These are phyloP conservation scores for Hyaloscypha bicolor DNA, from an alignment of 495 filamentous ascomycete genomes.

Conservation along the genomic window DNA sequence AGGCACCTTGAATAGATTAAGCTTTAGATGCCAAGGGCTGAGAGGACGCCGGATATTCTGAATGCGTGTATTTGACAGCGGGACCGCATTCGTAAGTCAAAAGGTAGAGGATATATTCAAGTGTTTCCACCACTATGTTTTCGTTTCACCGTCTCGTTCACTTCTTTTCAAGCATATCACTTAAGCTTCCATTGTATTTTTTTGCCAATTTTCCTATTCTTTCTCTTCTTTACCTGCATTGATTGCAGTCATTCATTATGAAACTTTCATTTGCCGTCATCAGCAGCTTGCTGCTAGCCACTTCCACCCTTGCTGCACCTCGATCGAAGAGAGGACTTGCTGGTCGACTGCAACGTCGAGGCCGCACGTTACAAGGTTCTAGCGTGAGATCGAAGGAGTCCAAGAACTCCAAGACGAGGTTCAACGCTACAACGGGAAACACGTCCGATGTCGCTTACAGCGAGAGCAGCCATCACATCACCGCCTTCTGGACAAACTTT, in stretches of 20 bases:
- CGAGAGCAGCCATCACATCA: slow-evolving; percentile 51
- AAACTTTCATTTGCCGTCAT: not conserved
- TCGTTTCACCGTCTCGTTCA: not conserved
- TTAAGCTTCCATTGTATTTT: not conserved
- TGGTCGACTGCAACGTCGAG: slow-evolving; percentile 3
- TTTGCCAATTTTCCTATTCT: not conserved
- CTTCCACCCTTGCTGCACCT: slow-evolving; percentile 1
- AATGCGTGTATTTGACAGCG: not conserved
- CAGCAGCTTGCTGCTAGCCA: not conserved
- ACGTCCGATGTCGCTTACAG: slow-evolving; percentile 39
- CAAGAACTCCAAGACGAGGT: not conserved
- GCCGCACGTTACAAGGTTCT: not conserved
- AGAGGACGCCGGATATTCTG: not conserved
- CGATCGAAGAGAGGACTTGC: not conserved
- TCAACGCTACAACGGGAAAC: not conserved
- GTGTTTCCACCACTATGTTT: not conserved
- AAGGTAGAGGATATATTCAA: not conserved
- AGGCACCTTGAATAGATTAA: not conserved
- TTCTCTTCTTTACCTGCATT: not conserved
- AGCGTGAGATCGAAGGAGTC: not conserved
- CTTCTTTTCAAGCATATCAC: not conserved
- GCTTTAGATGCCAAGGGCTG: not conserved
- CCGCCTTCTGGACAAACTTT: slow-evolving; percentile 45
- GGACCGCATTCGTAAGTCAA: not conserved
- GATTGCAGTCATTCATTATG: slow-evolving; percentile 2